Percentiles rank a stretch among this genome's conserved stretches.
Conservation (phyloP, 306 rosid species). For the Delonix regia region DNA sequence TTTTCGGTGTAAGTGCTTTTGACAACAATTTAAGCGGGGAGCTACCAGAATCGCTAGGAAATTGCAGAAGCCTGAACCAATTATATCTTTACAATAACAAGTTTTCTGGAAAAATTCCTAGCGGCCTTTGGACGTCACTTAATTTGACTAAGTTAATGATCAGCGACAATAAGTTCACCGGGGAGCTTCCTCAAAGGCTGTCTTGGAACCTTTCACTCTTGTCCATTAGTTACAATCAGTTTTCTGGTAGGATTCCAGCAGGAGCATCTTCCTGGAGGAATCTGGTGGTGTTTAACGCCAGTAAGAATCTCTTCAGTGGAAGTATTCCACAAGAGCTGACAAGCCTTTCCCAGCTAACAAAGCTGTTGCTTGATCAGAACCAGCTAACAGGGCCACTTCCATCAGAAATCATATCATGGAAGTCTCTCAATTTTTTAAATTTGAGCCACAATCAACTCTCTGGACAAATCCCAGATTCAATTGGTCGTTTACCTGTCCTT, state of each 20-base stretch:
- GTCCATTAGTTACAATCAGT: conserved; percentile 43
- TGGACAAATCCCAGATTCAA: conserved; percentile 42
- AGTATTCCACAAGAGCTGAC: conserved; percentile 52
- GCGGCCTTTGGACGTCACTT: conserved; percentile 48
- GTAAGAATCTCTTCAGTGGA: conserved; percentile 52
- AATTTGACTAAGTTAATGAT: conserved; percentile 29
- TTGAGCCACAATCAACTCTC: conserved; percentile 44
- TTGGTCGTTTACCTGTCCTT: conserved; percentile 42
- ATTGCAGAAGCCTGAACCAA: conserved; percentile 24
- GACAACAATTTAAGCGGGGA: conserved; percentile 50
- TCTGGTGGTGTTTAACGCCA: conserved; percentile 42
- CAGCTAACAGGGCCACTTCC: conserved; percentile 45
- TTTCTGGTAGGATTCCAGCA: conserved; percentile 46
- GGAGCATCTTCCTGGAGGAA: conserved; percentile 44
- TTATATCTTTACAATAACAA: conserved; percentile 32
- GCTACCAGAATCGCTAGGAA: conserved; percentile 50
- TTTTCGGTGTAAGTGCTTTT: conserved; percentile 34
- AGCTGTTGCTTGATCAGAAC: conserved; percentile 47
- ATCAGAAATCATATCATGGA: conserved; percentile 39
- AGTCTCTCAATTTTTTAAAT: conserved; percentile 35
- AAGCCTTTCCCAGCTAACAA: conserved; percentile 29
- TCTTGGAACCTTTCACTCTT: conserved; percentile 35
- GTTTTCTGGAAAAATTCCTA: conserved; percentile 50
- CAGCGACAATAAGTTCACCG: conserved; percentile 44
- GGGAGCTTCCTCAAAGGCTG: conserved; percentile 50